These are phyloP conservation scores for Pyrenula aspistea DNA, from an alignment of 495 filamentous ascomycete species.

Conservation along the genomic window DNA sequence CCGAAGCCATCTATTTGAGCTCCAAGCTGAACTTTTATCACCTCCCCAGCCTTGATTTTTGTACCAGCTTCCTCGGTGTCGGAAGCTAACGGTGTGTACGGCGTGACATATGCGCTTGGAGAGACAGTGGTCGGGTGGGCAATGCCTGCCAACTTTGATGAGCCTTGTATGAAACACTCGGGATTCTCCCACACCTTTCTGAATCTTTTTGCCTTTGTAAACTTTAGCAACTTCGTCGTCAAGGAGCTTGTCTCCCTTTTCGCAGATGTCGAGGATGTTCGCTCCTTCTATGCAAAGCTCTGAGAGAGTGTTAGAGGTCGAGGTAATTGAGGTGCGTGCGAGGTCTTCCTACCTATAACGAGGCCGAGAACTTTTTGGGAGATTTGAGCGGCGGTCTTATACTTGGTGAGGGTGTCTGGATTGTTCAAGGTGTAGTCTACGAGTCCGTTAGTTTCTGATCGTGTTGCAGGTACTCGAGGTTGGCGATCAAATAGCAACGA, in stretches of 20 bases:
- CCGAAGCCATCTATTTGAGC: conserved; percentile 97
- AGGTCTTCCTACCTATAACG: conserved; percentile 45
- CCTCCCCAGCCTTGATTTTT: conserved; percentile 68
- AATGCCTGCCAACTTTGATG: conserved; percentile 45
- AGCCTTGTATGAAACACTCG: not conserved
- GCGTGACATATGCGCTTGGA: conserved; percentile 86
- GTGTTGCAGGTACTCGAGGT: not conserved
- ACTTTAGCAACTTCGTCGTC: conserved; percentile 91
- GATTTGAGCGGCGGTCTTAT: conserved; percentile 90
- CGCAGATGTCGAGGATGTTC: conserved; percentile 86
- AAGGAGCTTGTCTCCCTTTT: conserved; percentile 88
- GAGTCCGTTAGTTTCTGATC: not conserved
- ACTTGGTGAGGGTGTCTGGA: conserved; percentile 96
- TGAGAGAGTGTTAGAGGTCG: conserved; percentile 15
- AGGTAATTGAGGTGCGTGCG: not conserved
- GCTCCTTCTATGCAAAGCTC: conserved; percentile 70
- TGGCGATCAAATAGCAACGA: not conserved
- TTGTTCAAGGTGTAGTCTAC: conserved; percentile 84
- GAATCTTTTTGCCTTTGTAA: conserved; percentile 94
- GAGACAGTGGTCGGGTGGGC: conserved; percentile 93
- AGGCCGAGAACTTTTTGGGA: conserved; percentile 87
- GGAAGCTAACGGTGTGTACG: conserved; percentile 82
- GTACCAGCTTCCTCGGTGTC: conserved; percentile 73
- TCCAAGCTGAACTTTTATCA: conserved; percentile 92
- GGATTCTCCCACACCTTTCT: conserved; percentile 50